Conservation (phyloP, 257 asterid species). For the Coffea canephora region DNA sequence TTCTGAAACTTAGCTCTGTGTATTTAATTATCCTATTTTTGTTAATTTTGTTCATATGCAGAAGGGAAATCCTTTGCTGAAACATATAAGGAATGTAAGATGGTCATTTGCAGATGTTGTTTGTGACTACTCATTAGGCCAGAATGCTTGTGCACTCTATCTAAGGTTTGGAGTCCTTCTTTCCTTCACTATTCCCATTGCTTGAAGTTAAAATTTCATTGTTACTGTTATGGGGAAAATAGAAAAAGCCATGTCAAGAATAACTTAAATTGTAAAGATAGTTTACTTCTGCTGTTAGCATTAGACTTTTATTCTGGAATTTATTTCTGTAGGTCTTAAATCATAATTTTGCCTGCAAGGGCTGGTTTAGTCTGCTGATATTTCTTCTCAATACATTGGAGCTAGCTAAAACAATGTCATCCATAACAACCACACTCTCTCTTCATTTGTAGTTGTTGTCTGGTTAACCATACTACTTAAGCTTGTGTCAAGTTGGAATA, state of each 20-base stretch:
- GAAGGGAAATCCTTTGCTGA: constrained; percentile 96
- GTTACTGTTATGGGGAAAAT: neutral
- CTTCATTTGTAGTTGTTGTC: neutral
- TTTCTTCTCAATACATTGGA: neutral
- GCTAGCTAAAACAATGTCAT: neutral
- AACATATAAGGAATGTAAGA: constrained; percentile 87
- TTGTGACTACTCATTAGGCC: constrained; percentile 82
- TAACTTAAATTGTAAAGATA: neutral
- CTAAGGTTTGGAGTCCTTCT: constrained; percentile 53
- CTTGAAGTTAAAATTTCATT: neutral
- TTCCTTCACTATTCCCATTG: neutral
- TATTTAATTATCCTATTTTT: constrained; percentile 1
- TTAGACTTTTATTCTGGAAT: neutral
- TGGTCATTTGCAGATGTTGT: constrained; percentile 86
- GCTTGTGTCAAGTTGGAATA: neutral
- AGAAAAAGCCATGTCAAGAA: neutral
- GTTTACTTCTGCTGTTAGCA: neutral
- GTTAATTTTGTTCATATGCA: constrained; percentile 34
- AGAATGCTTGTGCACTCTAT: constrained; percentile 79
- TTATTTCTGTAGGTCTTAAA: neutral
- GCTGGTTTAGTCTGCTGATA: neutral
- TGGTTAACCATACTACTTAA: neutral
- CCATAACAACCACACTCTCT: neutral
- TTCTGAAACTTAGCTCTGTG: neutral
- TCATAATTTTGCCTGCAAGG: neutral